Evolutionary conservation across 1,139 yeast species (phyloP).

Genomic region (Sugiyamaella novakii): DNA sequence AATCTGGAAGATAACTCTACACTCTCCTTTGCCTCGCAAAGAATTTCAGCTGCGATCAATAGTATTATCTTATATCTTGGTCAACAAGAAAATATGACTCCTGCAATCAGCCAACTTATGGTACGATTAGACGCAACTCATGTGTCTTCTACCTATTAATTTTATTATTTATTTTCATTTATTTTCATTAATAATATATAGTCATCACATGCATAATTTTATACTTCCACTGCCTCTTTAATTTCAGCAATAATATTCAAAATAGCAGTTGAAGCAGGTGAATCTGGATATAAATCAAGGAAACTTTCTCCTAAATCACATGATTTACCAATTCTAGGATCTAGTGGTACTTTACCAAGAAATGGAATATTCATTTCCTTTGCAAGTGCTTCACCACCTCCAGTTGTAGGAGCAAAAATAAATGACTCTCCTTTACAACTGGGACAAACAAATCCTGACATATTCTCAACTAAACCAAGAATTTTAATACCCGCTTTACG

Average conservation of each 20-base stretch:
- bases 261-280: conserved; percentile 90
- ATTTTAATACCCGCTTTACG: conserved; percentile 83
- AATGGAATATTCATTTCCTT: conserved; percentile 74
- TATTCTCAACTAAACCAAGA: conserved; percentile 91
- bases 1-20: too few relatives aligned
- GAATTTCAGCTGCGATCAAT: conserved; percentile 1
- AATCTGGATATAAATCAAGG: conserved; percentile 75
- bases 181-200: too few relatives aligned
- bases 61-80: conserved; percentile 7
- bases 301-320: conserved; percentile 92
- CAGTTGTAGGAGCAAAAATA: conserved; percentile 93
- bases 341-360: conserved; percentile 91
- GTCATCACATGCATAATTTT: too few relatives aligned
- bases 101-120: conserved; percentile 14
- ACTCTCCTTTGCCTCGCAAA: too few relatives aligned
- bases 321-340: conserved; percentile 87
- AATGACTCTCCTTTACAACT: conserved; percentile 86
- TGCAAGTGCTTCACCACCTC: conserved; percentile 88
- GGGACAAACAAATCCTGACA: conserved; percentile 99
- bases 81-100: conserved; percentile 11
- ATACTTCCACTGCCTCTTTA: conserved; percentile 22
- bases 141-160: not conserved
- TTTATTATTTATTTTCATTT: too few relatives aligned
- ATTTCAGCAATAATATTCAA: conserved; percentile 63
- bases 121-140: conserved; percentile 11